Evolutionary conservation across 495 filamentous ascomycete species (phyloP).

Genomic region (Xeromyces bisporus): DNA sequence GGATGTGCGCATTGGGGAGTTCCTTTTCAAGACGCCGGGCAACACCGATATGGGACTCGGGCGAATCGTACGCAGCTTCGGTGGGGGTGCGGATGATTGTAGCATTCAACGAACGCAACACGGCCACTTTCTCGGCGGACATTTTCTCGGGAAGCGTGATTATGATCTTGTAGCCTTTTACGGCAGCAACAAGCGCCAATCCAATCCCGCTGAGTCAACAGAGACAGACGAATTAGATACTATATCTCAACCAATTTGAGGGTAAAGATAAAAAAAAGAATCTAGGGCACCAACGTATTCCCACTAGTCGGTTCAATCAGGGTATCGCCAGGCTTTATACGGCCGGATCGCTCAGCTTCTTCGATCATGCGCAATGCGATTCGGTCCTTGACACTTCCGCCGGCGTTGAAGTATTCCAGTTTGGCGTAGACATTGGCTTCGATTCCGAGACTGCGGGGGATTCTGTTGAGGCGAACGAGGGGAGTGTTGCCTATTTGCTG

Average conservation of each 20-base stretch:
- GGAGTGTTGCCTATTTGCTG: conserved; percentile 88
- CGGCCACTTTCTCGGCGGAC: conserved; percentile 93
- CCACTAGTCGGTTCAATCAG: conserved; percentile 96
- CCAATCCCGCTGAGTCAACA: conserved; percentile 58
- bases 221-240: conserved; percentile 9
- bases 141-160: conserved; percentile 99
- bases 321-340: conserved; percentile 93
- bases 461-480: conserved; percentile 75
- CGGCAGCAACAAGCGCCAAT: conserved; percentile 77
- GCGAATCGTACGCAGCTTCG: conserved; percentile 81
- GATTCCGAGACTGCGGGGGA: conserved; percentile 80
- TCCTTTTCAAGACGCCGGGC: conserved; percentile 81
- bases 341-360: conserved; percentile 73
- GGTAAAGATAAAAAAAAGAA: neutral
- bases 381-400: conserved; percentile 93
- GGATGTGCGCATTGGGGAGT: conserved; percentile 87
- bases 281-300: conserved; percentile 51
- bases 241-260: neutral
- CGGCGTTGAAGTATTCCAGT: conserved; percentile 91
- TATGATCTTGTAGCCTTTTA: conserved; percentile 93
- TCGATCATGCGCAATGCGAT: conserved; percentile 98
- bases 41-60: conserved; percentile 94
- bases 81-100: conserved; percentile 97
- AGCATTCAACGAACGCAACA: conserved; percentile 80
- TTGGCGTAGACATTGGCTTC: conserved; percentile 87